Percentiles rank a stretch among this genome's conserved stretches.
Evolutionary conservation across 2,329 filamentous ascomycete genomes (phyloP).

Genomic region (Colletotrichum cereale): DNA sequence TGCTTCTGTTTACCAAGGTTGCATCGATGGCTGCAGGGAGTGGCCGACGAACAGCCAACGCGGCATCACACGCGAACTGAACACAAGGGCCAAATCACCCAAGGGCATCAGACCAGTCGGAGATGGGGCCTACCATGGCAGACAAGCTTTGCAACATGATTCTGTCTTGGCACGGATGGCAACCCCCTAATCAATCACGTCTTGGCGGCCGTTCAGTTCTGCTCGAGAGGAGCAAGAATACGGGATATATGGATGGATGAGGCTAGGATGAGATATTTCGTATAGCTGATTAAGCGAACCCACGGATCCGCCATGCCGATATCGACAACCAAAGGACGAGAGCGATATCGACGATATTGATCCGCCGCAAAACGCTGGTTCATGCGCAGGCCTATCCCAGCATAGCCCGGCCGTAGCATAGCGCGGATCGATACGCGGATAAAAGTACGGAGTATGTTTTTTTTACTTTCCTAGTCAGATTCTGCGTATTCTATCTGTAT

Average conservation of each 20-base stretch:
- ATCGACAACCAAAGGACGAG: background rate
- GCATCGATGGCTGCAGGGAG: constrained; percentile 7
- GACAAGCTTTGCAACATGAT: constrained; percentile 38
- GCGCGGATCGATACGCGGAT: constrained; percentile 23
- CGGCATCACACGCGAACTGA: constrained; percentile 1
- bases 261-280: constrained; percentile 12
- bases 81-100: constrained; percentile 3
- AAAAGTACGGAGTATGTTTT: constrained; percentile 5
- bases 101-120: constrained; percentile 9
- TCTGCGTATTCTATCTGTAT: background rate
- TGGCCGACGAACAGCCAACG: constrained; percentile 2
- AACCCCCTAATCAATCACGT: constrained; percentile 15
- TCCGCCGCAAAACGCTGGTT: constrained; percentile 2
- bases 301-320: constrained; percentile 28
- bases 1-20: constrained; percentile 4
- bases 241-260: background rate
- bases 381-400: constrained; percentile 22
- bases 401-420: constrained; percentile 22
- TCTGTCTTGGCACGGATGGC: constrained; percentile 30
- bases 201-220: constrained; percentile 21
- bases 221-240: background rate
- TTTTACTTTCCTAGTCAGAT: background rate
- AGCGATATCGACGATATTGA: constrained; percentile 10
- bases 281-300: background rate
- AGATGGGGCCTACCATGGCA: constrained; percentile 14